These are phyloP conservation scores for Discostella stelligeroides DNA, from an alignment of 108 stramenopile genomes.

Conservation along the genomic window DNA sequence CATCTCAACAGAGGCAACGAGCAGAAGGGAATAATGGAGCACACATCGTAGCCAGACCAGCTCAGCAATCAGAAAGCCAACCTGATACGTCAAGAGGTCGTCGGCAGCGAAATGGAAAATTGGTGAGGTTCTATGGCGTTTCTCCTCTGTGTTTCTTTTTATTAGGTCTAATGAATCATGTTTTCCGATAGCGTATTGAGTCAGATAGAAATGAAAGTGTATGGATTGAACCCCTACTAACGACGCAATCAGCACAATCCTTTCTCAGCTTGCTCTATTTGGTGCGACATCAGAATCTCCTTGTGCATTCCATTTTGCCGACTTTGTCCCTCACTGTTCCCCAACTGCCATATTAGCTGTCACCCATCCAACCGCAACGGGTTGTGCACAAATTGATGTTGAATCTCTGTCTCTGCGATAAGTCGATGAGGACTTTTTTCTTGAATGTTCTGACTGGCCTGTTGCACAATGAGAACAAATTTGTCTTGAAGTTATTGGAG, in stretches of 20 bases:
- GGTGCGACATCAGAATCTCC: background rate
- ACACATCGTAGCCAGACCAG: constrained; percentile 20
- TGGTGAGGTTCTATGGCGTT: background rate
- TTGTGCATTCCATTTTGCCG: too few relatives aligned
- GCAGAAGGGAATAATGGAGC: constrained; percentile 31
- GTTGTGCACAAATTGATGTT: constrained; percentile 80
- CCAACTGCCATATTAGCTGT: constrained; percentile 18
- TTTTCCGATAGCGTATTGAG: constrained; percentile 57
- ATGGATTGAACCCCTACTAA: constrained; percentile 53
- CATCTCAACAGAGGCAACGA: constrained; percentile 45
- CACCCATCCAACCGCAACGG: constrained; percentile 75
- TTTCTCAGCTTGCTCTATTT: constrained; percentile 73
- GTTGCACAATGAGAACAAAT: constrained; percentile 60
- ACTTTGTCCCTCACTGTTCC: too few relatives aligned
- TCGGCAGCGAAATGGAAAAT: constrained; percentile 44
- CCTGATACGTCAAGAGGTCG: constrained; percentile 30
- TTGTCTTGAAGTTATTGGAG: constrained; percentile 46
- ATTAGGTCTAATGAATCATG: too few relatives aligned
- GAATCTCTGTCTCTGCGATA: constrained; percentile 59
- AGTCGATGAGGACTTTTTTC: constrained; percentile 44
- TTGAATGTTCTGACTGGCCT: constrained; percentile 55
- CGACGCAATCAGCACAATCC: constrained; percentile 53
- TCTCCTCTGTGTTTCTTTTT: background rate
- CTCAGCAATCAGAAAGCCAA: constrained; percentile 5
- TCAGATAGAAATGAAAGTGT: constrained; percentile 52